Percentiles rank a stretch among this genome's conserved stretches.
These are phyloP conservation scores for Aspergillus floridensis DNA, from an alignment of 2,329 filamentous ascomycete species.

Conservation along the genomic window DNA sequence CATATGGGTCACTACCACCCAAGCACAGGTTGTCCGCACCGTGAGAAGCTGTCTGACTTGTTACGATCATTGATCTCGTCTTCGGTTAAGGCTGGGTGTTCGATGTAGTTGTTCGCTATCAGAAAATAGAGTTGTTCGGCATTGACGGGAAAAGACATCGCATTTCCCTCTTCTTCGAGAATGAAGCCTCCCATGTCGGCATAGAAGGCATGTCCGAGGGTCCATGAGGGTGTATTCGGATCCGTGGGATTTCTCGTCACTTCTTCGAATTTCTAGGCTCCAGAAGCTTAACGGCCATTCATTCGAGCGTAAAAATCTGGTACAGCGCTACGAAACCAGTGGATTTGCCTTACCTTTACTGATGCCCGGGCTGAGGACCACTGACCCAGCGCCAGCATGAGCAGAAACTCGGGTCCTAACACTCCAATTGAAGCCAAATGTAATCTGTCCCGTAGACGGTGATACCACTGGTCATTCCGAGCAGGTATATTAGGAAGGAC, in stretches of 20 bases:
- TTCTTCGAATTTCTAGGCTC: no score
- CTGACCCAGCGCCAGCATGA: constrained; percentile 1
- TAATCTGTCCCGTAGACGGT: constrained; percentile 1
- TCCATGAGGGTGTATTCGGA: neutral
- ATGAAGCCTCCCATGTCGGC: neutral
- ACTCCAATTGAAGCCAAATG: neutral
- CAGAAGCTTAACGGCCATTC: no score
- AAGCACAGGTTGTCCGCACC: neutral
- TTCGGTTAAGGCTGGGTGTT: neutral
- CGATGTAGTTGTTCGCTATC: neutral
- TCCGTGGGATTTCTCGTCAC: no score
- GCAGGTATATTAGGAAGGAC: constrained; percentile 1
- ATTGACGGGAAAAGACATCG: neutral
- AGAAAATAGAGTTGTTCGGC: neutral
- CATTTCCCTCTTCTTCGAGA: neutral
- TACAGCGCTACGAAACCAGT: no score
- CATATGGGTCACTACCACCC: neutral
- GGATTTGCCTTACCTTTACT: neutral
- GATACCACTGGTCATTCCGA: neutral
- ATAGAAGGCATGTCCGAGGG: neutral
- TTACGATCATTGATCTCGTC: constrained; percentile 1
- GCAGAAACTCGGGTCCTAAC: neutral
- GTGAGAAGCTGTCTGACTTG: neutral
- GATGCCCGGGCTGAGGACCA: constrained; percentile 1
- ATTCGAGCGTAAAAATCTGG: no score